Evolutionary conservation across 768 basidiomycete species (phyloP), one percentile per base, ranked within the genome.

Genomic region (Leccinellum luteum): DNA sequence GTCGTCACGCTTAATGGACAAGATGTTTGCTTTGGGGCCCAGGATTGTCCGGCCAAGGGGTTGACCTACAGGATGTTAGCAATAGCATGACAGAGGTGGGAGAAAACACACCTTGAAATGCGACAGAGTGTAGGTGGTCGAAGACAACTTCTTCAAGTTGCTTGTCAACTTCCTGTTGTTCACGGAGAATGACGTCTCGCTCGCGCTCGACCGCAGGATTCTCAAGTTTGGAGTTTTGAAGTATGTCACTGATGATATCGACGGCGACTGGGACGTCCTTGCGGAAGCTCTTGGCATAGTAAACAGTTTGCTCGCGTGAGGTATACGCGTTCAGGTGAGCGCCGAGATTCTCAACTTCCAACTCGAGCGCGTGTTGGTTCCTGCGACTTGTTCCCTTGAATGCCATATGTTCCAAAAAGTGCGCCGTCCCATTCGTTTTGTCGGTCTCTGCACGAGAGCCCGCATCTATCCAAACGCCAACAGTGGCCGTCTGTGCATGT

Each of bases 151-250:
- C 97, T 78, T 98, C 95, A 52, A 91, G 76, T 79, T 97, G 94
- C 79, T 98, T 98, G 77, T 97, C 94, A 30, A 98, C 97, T 78
- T 98, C 97, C 78, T 98, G 92, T 78, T 97, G 95, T 74, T 99
- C 97, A 61, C 97, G 82, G 55, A 98, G 75, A 64, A 98, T 98
- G 43, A 98, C 95, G 72, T 95, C 94, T 45, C 95, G 85, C 78
- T 98, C 97, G 62, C 95, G 80, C 76, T 98, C 97, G 64, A 99
- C 86, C 1, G 95, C 94, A 27, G 80, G 63, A 52, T 73, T 75
- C 70, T 99, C 97, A 51, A 98, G 82, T 78, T 94, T 98, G 31
- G 92, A 94, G 76, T 95, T 96, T 73, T 97, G 94, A 45, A 98
- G 83, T 67, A 99, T 98, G 74, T 99, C 97, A 67, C 90, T 89